phyloP scores from a whole-genome alignment of 1,139 yeast species.

The Blastobotrys proliferans region DNA sequence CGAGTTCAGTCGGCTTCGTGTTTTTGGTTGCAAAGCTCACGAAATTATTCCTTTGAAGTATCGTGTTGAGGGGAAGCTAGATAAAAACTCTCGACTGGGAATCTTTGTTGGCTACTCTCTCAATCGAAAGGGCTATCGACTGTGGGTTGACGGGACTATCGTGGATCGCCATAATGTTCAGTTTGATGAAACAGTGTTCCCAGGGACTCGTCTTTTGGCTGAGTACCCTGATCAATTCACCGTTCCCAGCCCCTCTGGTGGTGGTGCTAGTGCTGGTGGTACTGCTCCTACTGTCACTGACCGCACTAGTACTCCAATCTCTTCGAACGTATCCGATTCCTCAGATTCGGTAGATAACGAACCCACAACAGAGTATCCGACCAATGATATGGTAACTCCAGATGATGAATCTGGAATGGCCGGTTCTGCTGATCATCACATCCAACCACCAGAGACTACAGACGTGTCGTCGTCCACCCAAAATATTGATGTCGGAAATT shows the following conservation, averaged over 20 bases:
- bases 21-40: slow-evolving; percentile 7
- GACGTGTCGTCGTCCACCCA: not conserved
- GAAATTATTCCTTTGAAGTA: not conserved
- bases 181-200: slow-evolving; percentile 3
- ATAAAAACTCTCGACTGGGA: not conserved
- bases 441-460: not conserved
- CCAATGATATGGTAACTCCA: not conserved
- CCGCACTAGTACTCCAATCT: too few species aligned
- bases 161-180: not conserved
- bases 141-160: not conserved
- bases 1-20: not conserved
- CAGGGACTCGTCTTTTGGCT: not conserved
- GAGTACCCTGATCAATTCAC: not conserved
- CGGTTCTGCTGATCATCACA: not conserved
- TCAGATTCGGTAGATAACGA: too few species aligned
- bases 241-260: not conserved
- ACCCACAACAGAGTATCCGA: not conserved
- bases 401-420: not conserved
- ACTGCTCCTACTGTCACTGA: too few species aligned
- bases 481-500: not conserved
- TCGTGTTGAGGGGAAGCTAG: slow-evolving; percentile 1
- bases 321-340: too few species aligned
- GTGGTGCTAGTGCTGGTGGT: too few species aligned
- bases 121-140: slow-evolving; percentile 4
- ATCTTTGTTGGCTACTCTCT: not conserved